Conservation (phyloP, 1,284 basidiomycete genomes). For the Puccinia novopanici region DNA sequence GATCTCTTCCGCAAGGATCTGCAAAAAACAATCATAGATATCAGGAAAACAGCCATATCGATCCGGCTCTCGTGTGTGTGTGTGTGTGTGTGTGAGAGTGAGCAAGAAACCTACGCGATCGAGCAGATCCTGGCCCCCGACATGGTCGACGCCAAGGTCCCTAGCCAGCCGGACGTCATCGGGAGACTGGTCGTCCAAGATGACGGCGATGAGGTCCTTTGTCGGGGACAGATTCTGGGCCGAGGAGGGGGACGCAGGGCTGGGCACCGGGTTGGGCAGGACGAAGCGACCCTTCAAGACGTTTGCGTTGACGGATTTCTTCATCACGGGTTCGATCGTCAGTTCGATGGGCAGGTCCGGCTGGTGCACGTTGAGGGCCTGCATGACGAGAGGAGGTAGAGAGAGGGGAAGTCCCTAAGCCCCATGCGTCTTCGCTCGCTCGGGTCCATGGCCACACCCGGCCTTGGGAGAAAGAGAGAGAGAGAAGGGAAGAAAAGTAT, state of each 20-base stretch:
- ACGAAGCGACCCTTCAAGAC: slow-evolving; percentile 76
- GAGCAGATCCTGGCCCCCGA: slow-evolving; percentile 80
- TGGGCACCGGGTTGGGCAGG: slow-evolving; percentile 71
- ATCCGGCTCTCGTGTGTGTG: too few species aligned
- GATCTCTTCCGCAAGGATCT: too few species aligned
- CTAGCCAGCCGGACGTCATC: slow-evolving; percentile 59
- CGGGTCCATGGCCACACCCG: neutral
- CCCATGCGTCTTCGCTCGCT: neutral
- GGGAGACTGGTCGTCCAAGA: slow-evolving; percentile 70
- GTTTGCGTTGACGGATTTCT: slow-evolving; percentile 68
- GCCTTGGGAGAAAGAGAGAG: neutral
- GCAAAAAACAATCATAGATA: too few species aligned
- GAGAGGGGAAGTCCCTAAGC: neutral
- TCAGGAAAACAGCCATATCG: too few species aligned
- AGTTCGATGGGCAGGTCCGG: slow-evolving; percentile 58
- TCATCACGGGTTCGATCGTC: slow-evolving; percentile 72
- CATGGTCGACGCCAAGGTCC: slow-evolving; percentile 67
- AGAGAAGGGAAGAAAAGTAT: neutral
- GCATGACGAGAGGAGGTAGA: too few species aligned
- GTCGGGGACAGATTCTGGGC: slow-evolving; percentile 61
- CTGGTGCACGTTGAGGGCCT: slow-evolving; percentile 34
- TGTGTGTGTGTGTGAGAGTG: too few species aligned
- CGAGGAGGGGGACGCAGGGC: slow-evolving; percentile 56
- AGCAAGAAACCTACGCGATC: slow-evolving; percentile 75
- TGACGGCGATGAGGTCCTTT: slow-evolving; percentile 81